phyloP scores from a whole-genome alignment of 2,329 filamentous ascomycete species.

The Pseudogymnoascus sp. region DNA sequence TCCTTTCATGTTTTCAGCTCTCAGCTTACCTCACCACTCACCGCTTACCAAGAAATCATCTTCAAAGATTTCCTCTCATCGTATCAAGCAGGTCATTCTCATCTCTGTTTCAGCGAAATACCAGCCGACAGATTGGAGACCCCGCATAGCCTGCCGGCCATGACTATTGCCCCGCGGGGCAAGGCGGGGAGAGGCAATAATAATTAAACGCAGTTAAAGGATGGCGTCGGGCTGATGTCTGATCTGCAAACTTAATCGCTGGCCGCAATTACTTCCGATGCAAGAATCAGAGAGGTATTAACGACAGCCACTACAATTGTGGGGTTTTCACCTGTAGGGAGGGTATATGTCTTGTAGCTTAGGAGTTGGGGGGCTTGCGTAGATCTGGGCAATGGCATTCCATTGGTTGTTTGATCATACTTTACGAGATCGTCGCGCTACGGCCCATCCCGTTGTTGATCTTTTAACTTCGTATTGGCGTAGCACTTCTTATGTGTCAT shows the following conservation, averaged over 20 bases:
- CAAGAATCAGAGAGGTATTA: neutral
- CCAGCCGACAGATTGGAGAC: neutral
- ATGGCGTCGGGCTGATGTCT: neutral
- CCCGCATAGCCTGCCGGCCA: neutral
- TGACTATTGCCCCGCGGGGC: neutral
- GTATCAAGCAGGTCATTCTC: neutral
- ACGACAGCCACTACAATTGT: neutral
- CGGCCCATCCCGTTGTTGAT: too few relatives aligned
- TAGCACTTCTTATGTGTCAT: too few relatives aligned
- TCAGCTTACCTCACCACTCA: neutral
- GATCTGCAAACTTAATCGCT: neutral
- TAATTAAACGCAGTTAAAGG: too few relatives aligned
- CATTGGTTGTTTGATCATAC: neutral
- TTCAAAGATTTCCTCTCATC: neutral
- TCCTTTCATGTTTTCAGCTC: neutral
- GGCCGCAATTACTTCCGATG: neutral
- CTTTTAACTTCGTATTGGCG: too few relatives aligned
- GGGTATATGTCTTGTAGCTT: neutral
- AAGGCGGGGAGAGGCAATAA: too few relatives aligned
- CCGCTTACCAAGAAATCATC: neutral
- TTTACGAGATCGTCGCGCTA: neutral
- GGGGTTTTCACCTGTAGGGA: neutral
- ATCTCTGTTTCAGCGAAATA: neutral
- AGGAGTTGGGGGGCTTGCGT: neutral
- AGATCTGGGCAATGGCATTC: neutral